Evolutionary conservation across 257 asterid genomes (phyloP).

Genomic region (Solanum commersonii): DNA sequence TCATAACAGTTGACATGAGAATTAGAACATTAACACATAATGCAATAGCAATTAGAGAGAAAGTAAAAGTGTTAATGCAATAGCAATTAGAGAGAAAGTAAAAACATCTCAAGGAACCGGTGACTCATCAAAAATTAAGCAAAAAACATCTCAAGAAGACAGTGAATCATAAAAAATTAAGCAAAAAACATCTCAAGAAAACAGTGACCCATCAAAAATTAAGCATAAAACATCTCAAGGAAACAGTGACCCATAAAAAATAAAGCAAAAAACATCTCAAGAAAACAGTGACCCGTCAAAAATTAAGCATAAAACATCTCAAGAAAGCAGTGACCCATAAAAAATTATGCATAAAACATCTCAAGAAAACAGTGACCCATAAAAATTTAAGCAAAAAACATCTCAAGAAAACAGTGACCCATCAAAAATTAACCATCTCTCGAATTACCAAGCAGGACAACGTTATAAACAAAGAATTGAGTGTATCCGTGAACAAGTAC

Average conservation of each 20-base stretch:
- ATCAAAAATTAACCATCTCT: neutral
- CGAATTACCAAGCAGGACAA: neutral
- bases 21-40: neutral
- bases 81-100: neutral
- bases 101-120: neutral
- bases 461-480: neutral
- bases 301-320: neutral
- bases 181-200: neutral
- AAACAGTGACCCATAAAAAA: neutral
- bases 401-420: neutral
- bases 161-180: neutral
- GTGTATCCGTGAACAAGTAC: neutral
- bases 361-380: neutral
- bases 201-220: neutral
- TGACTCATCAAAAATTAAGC: neutral
- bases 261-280: neutral
- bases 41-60: neutral
- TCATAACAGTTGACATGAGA: neutral
- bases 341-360: neutral
- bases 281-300: neutral
- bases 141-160: neutral
- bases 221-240: neutral
- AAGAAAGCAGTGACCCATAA: neutral
- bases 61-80: no score
- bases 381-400: neutral